Evolutionary conservation across 2,329 filamentous ascomycete species (phyloP).

Genomic region (Trichophyton equinum): DNA sequence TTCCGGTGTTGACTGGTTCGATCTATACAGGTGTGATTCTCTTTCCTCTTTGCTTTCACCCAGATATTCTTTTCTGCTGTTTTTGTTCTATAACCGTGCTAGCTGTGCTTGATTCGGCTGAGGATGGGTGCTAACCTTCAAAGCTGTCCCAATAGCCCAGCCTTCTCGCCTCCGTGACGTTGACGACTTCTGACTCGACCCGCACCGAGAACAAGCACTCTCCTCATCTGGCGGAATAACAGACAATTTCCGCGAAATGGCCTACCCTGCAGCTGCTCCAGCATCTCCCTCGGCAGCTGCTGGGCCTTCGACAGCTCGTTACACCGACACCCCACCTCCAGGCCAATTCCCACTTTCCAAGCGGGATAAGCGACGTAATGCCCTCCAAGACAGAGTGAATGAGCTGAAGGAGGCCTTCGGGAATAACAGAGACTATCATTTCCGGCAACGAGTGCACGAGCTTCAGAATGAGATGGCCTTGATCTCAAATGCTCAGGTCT

Average conservation of each 20-base stretch:
- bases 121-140: not conserved
- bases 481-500: slow-evolving; percentile 74
- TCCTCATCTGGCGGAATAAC: not conserved
- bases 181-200: too few species aligned
- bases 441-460: slow-evolving; percentile 77
- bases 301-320: slow-evolving; percentile 7
- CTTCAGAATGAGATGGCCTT: slow-evolving; percentile 85
- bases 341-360: slow-evolving; percentile 50
- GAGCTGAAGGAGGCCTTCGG: slow-evolving; percentile 66
- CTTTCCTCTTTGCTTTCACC: not conserved
- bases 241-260: slow-evolving; percentile 3
- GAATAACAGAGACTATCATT: slow-evolving; percentile 68
- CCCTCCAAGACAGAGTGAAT: slow-evolving; percentile 65
- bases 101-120: not conserved
- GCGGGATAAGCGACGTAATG: slow-evolving; percentile 77
- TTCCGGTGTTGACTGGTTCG: not conserved
- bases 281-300: slow-evolving; percentile 7
- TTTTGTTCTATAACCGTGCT: not conserved
- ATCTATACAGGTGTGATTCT: not conserved
- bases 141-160: not conserved
- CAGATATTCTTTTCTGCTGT: not conserved
- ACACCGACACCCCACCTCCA: slow-evolving; percentile 15
- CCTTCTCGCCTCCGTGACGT: not conserved
- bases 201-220: not conserved
- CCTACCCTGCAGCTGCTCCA: slow-evolving; percentile 8